Conservation (phyloP, 2,329 filamentous ascomycete genomes). For the Biscogniauxia marginata region DNA sequence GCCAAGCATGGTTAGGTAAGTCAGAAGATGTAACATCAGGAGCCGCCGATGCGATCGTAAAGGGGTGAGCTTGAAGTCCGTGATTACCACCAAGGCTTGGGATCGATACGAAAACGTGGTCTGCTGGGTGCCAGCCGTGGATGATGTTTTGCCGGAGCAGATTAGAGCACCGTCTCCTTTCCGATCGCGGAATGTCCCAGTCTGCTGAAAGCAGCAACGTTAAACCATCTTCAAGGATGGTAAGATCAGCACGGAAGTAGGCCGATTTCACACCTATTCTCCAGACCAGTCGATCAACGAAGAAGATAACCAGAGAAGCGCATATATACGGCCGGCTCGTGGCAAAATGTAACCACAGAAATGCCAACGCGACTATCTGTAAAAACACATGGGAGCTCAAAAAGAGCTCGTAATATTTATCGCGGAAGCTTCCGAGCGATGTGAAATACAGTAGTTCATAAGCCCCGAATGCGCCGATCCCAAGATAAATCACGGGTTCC, state of each 20-base stretch:
- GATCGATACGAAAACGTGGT: conserved; percentile 63
- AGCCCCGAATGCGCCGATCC: conserved; percentile 52
- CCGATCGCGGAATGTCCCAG: conserved; percentile 33
- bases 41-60: conserved; percentile 63
- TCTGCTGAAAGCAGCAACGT: conserved; percentile 48
- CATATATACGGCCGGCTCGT: conserved; percentile 52
- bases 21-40: conserved; percentile 30
- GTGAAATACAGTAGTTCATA: conserved; percentile 64
- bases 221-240: conserved; percentile 54
- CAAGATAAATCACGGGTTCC: conserved; percentile 50
- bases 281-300: conserved; percentile 57
- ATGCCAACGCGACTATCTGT: conserved; percentile 52
- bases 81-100: conserved; percentile 53
- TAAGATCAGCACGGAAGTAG: conserved; percentile 47
- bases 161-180: conserved; percentile 7
- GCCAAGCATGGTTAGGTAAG: conserved; percentile 43
- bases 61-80: conserved; percentile 61
- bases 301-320: conserved; percentile 53
- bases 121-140: conserved; percentile 58
- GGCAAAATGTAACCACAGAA: conserved; percentile 60
- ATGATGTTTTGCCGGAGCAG: conserved; percentile 36
- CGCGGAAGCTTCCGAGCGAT: conserved; percentile 57
- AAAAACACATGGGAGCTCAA: conserved; percentile 57
- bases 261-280: conserved; percentile 52
- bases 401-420: conserved; percentile 63